Evolutionary conservation across 2,329 filamentous ascomycete genomes (phyloP).

Genomic region (Pestalotiopsis fici): DNA sequence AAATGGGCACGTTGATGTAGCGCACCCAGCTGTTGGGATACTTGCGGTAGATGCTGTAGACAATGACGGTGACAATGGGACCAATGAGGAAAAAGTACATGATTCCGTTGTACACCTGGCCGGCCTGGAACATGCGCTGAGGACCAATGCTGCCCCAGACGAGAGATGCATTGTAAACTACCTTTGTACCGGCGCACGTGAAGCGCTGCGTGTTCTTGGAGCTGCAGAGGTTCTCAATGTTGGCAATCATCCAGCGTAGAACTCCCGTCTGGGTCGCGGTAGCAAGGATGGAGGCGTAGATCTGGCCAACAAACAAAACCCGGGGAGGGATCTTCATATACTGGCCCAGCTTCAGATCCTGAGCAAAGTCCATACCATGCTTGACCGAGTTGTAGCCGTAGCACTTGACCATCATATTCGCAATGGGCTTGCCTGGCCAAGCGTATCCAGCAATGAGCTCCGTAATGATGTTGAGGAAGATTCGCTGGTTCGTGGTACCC

Average conservation of each 20-base stretch:
- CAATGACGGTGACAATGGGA: constrained; percentile 29
- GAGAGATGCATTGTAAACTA: constrained; percentile 31
- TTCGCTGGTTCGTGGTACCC: constrained; percentile 11
- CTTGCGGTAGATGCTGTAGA: constrained; percentile 26
- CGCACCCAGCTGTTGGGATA: constrained; percentile 31
- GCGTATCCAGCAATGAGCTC: constrained; percentile 33
- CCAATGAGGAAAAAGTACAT: constrained; percentile 34
- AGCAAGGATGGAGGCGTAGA: constrained; percentile 32
- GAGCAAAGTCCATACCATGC: constrained; percentile 31
- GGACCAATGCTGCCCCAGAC: constrained; percentile 35
- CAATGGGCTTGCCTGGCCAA: constrained; percentile 29
- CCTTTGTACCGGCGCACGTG: constrained; percentile 32
- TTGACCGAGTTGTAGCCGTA: constrained; percentile 34
- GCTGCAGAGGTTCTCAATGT: constrained; percentile 28
- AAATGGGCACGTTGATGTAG: constrained; percentile 33
- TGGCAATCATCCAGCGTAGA: constrained; percentile 26
- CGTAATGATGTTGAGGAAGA: constrained; percentile 31
- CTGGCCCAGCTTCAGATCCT: constrained; percentile 32
- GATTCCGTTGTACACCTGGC: constrained; percentile 28
- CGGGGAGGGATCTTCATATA: constrained; percentile 33
- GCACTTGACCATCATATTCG: constrained; percentile 34
- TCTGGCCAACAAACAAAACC: constrained; percentile 32
- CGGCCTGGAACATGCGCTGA: constrained; percentile 30
- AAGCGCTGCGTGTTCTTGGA: constrained; percentile 30
- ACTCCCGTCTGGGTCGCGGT: constrained; percentile 31